Base-by-base conservation (phyloP, 129 eudicot species). In the Flaveria robusta region DNA sequence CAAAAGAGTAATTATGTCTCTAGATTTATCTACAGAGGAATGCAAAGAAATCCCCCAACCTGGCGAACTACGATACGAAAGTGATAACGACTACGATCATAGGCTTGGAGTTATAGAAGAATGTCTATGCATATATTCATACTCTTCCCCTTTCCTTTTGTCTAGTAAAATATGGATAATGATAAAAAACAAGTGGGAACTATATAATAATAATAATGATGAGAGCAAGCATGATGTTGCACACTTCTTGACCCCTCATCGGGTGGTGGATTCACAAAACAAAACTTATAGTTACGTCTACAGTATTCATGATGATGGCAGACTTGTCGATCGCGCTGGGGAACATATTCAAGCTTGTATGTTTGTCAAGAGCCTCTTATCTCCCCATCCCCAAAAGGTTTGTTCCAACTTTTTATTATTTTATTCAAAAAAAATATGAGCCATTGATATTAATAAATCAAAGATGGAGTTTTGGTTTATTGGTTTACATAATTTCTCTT, bases 11-110 rank as follows among this genome's bases (percentile, higher is more conserved):
- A 56, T 56, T 4, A 56, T 56, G 31, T 20, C 64, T 20, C 1
- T 56, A 56, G 64, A 56, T 20, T 20, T 56, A 56, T 56, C 64
- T 56, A 56, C 64, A 1, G 64, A 56, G 64, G 64, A 56, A 22
- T 56, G 14, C 31, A 56, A 20, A 56, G 64, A 56, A 22, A 56
- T 56, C 64, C 64, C 64, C 31, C 64, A 56, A 11, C 64, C 64
- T 9, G 15, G 0, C 6, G 29, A 22, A 56, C 9, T 5, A 14
- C 29, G 3, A 56, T 23, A 22, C 9, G 63, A 20, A 19, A 2
- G 15, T 56, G 31, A 1, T 8, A 4, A 3, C 64, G 22, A 20
- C 10, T 56, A 19, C 3, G 29, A 56, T 56, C 31, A 56, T 4
- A 56, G 29, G 1, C 64, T 56, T 27, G 64, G 29, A 27, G 64